Evolutionary conservation across 768 basidiomycete species (phyloP), one percentile per base, ranked within the genome.

Genomic region (Suillus bovinus): DNA sequence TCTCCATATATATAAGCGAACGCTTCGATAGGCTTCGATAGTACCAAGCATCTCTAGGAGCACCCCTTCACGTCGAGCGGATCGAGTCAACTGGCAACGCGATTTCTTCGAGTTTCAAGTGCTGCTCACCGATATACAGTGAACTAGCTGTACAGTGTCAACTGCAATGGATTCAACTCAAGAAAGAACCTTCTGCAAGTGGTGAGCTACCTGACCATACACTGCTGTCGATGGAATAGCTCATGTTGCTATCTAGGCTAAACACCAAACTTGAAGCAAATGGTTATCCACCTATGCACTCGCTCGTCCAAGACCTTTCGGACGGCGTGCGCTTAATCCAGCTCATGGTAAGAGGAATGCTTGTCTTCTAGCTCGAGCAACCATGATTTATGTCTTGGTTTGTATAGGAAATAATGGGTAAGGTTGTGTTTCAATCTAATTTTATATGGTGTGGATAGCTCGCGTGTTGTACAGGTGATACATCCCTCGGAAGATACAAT

Each of bases 321-420:
- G 96, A 98, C 78, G 97, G 97, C 38, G 95, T 97, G 22, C 87
- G 92, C 64, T 83, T 99, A 46, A 97, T 99, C 65, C 96, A 98
- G 72, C 83, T 99, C 38, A 94, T 93, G 90, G 95, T 93, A 64
- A 66, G 80, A 70, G 47, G 2, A 49, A 46, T 52, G 5, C 38
- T 36, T 53, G 61, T 22, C 49, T 50, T 56, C 29, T 20, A 44
- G 49, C 59, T 29, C 47, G 24, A 11, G 33, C 63, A 46, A 60
- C 61, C 29, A 52, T 62, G 63, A 60, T 64, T 11, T 47, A 42
- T 58, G 39, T n/a, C 20, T 41, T 49, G 24, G 59, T 41, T 52
- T 14, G 42, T 7, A 60, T 71, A 98, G 96, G 96, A 99, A 81
- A 96, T 98, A 73, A 96, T 99, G 93, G 96, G 95, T 86, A 76